Evolutionary conservation across 768 basidiomycete genomes (phyloP), one percentile per base, ranked within the genome.

Genomic region (Boletellus ananas): DNA sequence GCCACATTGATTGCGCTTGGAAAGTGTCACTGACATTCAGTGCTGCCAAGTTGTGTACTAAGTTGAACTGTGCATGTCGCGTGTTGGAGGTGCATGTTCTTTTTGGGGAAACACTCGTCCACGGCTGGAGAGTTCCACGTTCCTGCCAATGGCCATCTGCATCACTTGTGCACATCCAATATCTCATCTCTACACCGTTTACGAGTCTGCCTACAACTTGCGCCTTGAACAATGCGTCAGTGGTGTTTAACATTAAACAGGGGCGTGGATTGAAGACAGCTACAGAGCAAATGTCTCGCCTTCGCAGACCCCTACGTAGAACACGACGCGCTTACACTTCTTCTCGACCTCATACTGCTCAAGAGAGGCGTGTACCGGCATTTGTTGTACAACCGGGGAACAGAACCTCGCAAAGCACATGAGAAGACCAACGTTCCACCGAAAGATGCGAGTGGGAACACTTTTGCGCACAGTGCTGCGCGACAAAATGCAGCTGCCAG

Each of bases 291-390:
- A 47, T 89, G 87, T 60, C 76, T 74, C 34, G 68, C 71, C 23
- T 90, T 92, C 59, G 89, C 84, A 0, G 91, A 94, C 67, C 88
- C 88, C 49, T 93, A 92, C 58, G 87, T 92, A 52, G 90, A 94
- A 63, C 85, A 92, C 54, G 89, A 92, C 63, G 70, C 75, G 0
- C 69, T 92, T 52, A 85, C 81, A 2, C 70, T 92, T 17, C 68
- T 88, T 6, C 74, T 93, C 35, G 91, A 94, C 69, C 75, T 94
- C 2, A 85, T 93, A 44, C 74, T 93, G 20, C 74, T 94, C 20
- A 92, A 92, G 66, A 71, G 85, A 34, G 90, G 80, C 12, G 90
- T 92, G 3, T 92, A 86, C 61, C 76, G 85, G 16, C 90, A 93
- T 68, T 67, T 93, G 16, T 69, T 93, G 27, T 93, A 87, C 59